These are phyloP conservation scores for Mycena belliarum DNA, from an alignment of 768 basidiomycete species.

Conservation along the genomic window DNA sequence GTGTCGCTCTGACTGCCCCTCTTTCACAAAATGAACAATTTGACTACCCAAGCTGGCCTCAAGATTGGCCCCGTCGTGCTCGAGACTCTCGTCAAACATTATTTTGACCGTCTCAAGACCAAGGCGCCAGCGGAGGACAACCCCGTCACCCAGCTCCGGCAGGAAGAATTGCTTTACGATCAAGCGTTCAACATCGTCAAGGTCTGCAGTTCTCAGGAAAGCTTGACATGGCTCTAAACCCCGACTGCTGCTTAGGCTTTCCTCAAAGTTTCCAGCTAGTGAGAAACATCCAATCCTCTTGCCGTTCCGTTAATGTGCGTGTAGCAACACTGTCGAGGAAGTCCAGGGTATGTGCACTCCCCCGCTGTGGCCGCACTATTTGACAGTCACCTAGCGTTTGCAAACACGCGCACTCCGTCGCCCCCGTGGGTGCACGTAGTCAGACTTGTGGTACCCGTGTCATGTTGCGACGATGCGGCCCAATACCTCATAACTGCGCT, in stretches of 20 bases:
- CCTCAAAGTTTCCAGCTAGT: constrained; percentile 70
- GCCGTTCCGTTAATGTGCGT: constrained; percentile 1
- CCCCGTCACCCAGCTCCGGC: constrained; percentile 50
- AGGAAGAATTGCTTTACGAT: constrained; percentile 81
- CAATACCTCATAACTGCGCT: constrained; percentile 70
- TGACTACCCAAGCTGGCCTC: constrained; percentile 45
- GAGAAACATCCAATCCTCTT: constrained; percentile 28
- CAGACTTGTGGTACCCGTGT: constrained; percentile 70
- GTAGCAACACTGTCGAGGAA: constrained; percentile 83
- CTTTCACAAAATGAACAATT: constrained; percentile 1
- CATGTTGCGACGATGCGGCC: constrained; percentile 76
- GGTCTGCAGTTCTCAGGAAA: constrained; percentile 38
- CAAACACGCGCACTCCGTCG: constrained; percentile 79
- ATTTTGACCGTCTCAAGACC: constrained; percentile 64
- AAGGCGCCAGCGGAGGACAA: constrained; percentile 38
- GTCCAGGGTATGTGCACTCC: constrained; percentile 49
- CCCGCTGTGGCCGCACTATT: background rate
- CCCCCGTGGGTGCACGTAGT: constrained; percentile 83
- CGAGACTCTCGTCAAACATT: constrained; percentile 84
- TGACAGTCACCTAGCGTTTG: constrained; percentile 49
- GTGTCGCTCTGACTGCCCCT: background rate
- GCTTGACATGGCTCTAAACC: too few species aligned
- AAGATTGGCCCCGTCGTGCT: constrained; percentile 71
- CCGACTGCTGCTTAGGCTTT: constrained; percentile 53
- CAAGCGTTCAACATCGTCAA: constrained; percentile 77